phyloP scores from a whole-genome alignment of 2,329 filamentous ascomycete genomes.

The Colletotrichum costaricense region DNA sequence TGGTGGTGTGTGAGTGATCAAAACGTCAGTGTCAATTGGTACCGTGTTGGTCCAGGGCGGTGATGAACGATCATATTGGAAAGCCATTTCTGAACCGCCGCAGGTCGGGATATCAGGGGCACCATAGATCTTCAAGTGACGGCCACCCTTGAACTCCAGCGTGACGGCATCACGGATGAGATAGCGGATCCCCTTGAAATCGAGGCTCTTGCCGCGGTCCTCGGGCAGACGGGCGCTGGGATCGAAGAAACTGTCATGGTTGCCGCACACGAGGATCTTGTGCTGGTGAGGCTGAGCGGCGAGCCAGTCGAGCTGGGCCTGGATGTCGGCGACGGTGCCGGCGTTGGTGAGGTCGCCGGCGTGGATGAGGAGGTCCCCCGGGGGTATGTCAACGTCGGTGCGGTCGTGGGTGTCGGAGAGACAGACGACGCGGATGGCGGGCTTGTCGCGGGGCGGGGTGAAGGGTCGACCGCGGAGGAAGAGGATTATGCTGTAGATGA shows the following conservation, averaged over 20 bases:
- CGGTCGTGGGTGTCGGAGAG: constrained; percentile 89
- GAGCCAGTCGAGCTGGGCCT: constrained; percentile 88
- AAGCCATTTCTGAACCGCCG: constrained; percentile 78
- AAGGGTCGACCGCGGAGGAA: constrained; percentile 75
- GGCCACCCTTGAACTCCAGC: constrained; percentile 69
- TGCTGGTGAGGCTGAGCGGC: constrained; percentile 77
- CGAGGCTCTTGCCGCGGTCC: constrained; percentile 67
- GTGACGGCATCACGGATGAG: constrained; percentile 76
- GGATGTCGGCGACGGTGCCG: constrained; percentile 79
- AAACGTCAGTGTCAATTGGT: constrained; percentile 78
- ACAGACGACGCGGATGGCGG: constrained; percentile 81
- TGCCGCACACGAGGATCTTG: constrained; percentile 87
- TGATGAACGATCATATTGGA: constrained; percentile 75
- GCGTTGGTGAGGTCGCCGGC: constrained; percentile 85
- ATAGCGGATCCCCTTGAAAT: constrained; percentile 79
- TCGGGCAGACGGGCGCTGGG: constrained; percentile 66
- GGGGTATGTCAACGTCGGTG: constrained; percentile 69
- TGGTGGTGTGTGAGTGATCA: constrained; percentile 86
- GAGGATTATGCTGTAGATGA: constrained; percentile 73
- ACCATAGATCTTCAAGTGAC: constrained; percentile 80
- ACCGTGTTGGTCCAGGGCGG: constrained; percentile 81
- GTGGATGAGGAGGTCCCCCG: constrained; percentile 88
- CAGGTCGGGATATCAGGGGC: constrained; percentile 83
- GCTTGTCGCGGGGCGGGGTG: constrained; percentile 63
- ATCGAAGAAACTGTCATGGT: constrained; percentile 91